phyloP scores from a whole-genome alignment of 805 yeast genomes.

The Candida hispaniensis region DNA sequence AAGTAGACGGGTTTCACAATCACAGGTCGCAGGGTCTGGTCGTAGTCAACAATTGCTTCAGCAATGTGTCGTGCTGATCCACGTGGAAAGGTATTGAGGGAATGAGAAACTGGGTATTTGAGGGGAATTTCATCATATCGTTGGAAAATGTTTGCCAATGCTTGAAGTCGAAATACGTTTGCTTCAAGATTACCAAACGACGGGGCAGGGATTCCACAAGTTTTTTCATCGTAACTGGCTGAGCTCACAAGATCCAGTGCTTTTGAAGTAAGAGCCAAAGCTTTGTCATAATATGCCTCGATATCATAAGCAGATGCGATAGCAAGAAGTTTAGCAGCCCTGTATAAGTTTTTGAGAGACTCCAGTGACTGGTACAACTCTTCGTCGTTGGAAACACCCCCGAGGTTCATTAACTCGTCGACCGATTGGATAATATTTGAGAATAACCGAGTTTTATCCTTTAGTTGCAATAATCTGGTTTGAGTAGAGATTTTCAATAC shows the following conservation, averaged over 20 bases:
- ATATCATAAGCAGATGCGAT: slow-evolving; percentile 34
- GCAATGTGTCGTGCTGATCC: slow-evolving; percentile 24
- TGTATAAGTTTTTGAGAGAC: slow-evolving; percentile 39
- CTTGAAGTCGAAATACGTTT: slow-evolving; percentile 6
- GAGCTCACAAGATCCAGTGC: slow-evolving; percentile 17
- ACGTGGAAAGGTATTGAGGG: slow-evolving; percentile 34
- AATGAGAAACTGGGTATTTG: slow-evolving; percentile 34
- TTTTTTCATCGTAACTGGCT: neutral
- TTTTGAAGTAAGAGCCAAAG: slow-evolving; percentile 26
- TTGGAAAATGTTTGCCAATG: slow-evolving; percentile 11
- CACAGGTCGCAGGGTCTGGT: slow-evolving; percentile 43
- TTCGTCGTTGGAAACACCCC: slow-evolving; percentile 87
- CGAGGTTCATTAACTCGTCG: slow-evolving; percentile 59
- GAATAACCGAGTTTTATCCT: slow-evolving; percentile 40
- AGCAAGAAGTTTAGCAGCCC: slow-evolving; percentile 34
- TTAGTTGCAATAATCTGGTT: slow-evolving; percentile 15
- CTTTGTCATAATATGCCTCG: slow-evolving; percentile 23
- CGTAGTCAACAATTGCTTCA: slow-evolving; percentile 27
- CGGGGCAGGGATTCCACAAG: slow-evolving; percentile 10
- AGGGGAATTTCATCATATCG: slow-evolving; percentile 2
- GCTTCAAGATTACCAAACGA: slow-evolving; percentile 1
- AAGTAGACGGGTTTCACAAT: slow-evolving; percentile 81
- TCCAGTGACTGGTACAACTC: slow-evolving; percentile 46
- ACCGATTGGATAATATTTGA: slow-evolving; percentile 44
- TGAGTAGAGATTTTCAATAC: slow-evolving; percentile 17